Conservation (phyloP, 2,329 filamentous ascomycete genomes). For the Nothomitra cinnamomea region DNA sequence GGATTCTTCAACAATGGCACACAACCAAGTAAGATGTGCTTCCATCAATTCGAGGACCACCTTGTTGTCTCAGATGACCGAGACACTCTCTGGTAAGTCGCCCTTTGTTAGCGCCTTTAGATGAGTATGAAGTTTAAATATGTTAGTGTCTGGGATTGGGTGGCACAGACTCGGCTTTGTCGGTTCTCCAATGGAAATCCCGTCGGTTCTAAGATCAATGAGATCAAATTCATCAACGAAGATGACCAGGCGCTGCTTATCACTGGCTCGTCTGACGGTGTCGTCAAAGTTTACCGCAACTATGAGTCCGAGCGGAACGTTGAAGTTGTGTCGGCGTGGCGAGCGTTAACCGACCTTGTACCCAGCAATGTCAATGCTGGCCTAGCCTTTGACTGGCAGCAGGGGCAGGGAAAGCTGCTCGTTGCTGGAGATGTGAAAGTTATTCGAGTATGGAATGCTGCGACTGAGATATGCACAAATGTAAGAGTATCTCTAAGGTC, state of each 20-base stretch:
- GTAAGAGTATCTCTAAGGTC: conserved; percentile 20
- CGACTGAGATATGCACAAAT: conserved; percentile 76
- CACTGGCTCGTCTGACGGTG: conserved; percentile 88
- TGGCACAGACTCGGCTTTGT: conserved; percentile 53
- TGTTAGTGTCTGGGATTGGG: conserved; percentile 75
- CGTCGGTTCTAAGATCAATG: conserved; percentile 75
- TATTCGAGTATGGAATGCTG: conserved; percentile 91
- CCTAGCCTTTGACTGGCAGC: conserved; percentile 97
- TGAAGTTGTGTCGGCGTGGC: conserved; percentile 78
- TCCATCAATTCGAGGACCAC: conserved; percentile 96
- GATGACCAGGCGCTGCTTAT: conserved; percentile 90
- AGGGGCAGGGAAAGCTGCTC: conserved; percentile 87
- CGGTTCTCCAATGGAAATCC: conserved; percentile 94
- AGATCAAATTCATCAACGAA: conserved; percentile 95
- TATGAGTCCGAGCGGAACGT: conserved; percentile 66
- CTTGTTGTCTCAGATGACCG: conserved; percentile 84
- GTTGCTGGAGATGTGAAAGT: conserved; percentile 92
- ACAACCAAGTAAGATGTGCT: conserved; percentile 83
- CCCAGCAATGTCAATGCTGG: conserved; percentile 89
- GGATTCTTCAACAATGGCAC: conserved; percentile 77
- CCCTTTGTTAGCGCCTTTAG: conserved; percentile 6
- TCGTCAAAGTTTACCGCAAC: conserved; percentile 81
- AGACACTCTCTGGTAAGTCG: conserved; percentile 54
- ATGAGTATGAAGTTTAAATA: conserved; percentile 6
- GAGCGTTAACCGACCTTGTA: conserved; percentile 82